Conservation (phyloP, 2,329 filamentous ascomycete genomes). For the Fusarium ramigenum region DNA sequence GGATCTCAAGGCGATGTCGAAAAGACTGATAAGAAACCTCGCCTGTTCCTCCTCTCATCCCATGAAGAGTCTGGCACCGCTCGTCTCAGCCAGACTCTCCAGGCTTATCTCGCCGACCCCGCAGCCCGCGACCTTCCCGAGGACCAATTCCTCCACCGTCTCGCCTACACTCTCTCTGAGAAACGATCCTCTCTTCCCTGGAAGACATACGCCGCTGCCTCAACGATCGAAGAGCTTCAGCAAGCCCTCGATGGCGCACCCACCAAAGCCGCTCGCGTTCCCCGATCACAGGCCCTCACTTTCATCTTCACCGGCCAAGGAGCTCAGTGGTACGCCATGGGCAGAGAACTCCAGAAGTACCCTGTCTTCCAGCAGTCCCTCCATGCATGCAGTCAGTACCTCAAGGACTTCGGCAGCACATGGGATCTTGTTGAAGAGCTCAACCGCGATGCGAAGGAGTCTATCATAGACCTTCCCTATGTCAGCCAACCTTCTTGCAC, state of each 20-base stretch:
- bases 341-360: not conserved
- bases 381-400: not conserved
- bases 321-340: not conserved
- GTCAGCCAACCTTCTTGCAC: not conserved
- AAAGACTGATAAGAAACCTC: not conserved
- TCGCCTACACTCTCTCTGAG: not conserved
- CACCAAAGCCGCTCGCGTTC: not conserved
- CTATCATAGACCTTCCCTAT: not conserved
- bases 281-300: not conserved
- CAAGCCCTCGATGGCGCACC: not conserved
- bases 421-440: not conserved
- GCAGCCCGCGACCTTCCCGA: not conserved
- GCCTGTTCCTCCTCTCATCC: not conserved
- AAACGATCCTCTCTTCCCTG: not conserved
- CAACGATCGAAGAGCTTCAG: not conserved
- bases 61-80: not conserved
- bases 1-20: rapidly evolving
- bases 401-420: not conserved
- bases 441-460: not conserved
- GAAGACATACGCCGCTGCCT: not conserved
- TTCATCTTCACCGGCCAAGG: slow-evolving; percentile 1
- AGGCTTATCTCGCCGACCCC: not conserved
- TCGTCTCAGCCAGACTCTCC: not conserved
- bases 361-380: not conserved
- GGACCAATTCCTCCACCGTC: not conserved